phyloP scores from a whole-genome alignment of 345 rosid genomes.

The Salix brachista region DNA sequence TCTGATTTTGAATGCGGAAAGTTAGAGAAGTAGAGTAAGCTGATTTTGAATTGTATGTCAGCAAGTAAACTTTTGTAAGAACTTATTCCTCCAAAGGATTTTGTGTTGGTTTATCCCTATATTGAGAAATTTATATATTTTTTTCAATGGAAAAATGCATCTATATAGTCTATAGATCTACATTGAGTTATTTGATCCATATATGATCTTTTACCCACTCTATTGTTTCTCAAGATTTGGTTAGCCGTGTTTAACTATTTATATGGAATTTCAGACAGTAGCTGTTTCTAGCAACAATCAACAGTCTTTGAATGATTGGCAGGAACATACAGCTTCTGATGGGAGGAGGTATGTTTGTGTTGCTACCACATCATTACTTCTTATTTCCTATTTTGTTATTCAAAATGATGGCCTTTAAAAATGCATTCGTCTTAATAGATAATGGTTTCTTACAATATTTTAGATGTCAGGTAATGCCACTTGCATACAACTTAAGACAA shows the following conservation, averaged over 20 bases:
- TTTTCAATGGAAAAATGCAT: background rate
- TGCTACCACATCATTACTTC: background rate
- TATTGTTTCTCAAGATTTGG: background rate
- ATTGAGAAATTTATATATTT: background rate
- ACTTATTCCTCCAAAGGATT: background rate
- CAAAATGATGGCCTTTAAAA: background rate
- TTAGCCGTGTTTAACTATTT: background rate
- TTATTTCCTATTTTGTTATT: background rate
- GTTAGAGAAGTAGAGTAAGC: background rate
- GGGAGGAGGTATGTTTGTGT: slow-evolving; percentile 70
- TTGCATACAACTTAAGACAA: background rate
- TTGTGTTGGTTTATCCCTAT: background rate
- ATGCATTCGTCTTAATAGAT: background rate
- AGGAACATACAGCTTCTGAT: slow-evolving; percentile 81
- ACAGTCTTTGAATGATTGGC: slow-evolving; percentile 80
- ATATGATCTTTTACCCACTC: background rate
- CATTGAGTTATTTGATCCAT: background rate
- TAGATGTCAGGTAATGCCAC: background rate
- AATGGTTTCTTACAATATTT: background rate
- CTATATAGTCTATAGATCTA: background rate
- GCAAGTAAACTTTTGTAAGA: background rate
- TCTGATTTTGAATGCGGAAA: background rate
- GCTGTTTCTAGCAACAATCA: slow-evolving; percentile 38
- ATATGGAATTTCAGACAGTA: slow-evolving; percentile 29
- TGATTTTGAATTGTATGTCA: too few relatives aligned